phyloP scores from a whole-genome alignment of 306 rosid genomes.

The Astragalus membranaceus region DNA sequence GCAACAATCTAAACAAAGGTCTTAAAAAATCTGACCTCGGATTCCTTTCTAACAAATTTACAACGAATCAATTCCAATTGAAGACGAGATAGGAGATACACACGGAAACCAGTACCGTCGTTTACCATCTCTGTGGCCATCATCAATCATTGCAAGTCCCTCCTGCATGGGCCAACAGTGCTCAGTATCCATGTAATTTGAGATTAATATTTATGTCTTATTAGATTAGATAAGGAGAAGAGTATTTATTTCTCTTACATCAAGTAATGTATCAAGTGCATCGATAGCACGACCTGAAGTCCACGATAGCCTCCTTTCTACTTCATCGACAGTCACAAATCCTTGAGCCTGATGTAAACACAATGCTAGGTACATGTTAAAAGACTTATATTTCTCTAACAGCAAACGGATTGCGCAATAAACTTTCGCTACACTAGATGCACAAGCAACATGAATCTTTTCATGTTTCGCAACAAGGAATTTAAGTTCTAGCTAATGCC shows the following conservation, averaged over 20 bases:
- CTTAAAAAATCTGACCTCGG: conserved; percentile 15
- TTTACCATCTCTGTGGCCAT: conserved; percentile 84
- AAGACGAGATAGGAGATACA: conserved; percentile 66
- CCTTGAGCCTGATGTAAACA: conserved; percentile 65
- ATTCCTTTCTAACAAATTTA: background rate
- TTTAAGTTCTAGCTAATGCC: background rate
- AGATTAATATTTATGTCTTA: background rate
- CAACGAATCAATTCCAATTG: conserved; percentile 40
- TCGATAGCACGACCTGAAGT: conserved; percentile 80
- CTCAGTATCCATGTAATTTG: conserved; percentile 5
- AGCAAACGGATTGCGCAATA: background rate
- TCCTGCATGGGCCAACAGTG: conserved; percentile 46
- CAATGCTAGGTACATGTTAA: conserved; percentile 10
- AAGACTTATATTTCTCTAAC: background rate
- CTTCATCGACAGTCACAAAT: conserved; percentile 75
- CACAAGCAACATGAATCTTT: background rate
- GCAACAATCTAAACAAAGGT: background rate
- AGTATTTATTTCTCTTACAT: conserved; percentile 39
- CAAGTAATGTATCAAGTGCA: conserved; percentile 81
- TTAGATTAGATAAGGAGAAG: background rate
- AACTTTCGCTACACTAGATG: background rate
- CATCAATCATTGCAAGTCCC: conserved; percentile 98
- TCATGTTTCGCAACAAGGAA: background rate
- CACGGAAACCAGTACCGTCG: conserved; percentile 94
- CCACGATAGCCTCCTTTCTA: conserved; percentile 81